Percentiles rank a stretch among this genome's conserved stretches.
phyloP scores from a whole-genome alignment of 805 yeast genomes.

The Sugiyamaella americana region DNA sequence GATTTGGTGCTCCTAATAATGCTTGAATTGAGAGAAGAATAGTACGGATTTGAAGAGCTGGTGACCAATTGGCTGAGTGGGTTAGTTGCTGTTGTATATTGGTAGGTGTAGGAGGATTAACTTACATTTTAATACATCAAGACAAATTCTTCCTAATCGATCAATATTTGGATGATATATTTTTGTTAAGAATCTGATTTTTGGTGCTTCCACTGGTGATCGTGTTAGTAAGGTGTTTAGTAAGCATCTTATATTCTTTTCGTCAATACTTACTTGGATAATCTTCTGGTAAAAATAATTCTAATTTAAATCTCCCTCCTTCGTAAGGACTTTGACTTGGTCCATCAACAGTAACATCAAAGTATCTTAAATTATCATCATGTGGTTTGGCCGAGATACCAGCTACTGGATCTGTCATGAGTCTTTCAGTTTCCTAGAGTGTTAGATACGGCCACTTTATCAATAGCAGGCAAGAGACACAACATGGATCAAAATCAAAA shows the following conservation, averaged over 20 bases:
- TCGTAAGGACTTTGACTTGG: constrained; percentile 91
- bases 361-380: constrained; percentile 88
- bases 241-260: neutral
- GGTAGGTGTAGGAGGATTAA: too few relatives aligned
- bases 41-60: constrained; percentile 93
- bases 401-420: constrained; percentile 91
- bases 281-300: constrained; percentile 88
- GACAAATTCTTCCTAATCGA: constrained; percentile 88
- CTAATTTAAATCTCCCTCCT: constrained; percentile 67
- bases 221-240: constrained; percentile 12
- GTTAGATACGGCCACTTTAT: too few relatives aligned
- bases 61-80: constrained; percentile 96
- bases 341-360: constrained; percentile 87
- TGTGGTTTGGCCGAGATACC: constrained; percentile 92
- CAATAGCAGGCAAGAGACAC: too few relatives aligned
- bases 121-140: constrained; percentile 76
- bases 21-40: constrained; percentile 89
- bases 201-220: constrained; percentile 76
- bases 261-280: constrained; percentile 55
- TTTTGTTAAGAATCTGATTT: constrained; percentile 85
- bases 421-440: constrained; percentile 79
- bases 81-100: too few relatives aligned
- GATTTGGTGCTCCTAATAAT: constrained; percentile 89
- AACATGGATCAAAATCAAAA: too few relatives aligned
- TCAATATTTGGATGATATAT: constrained; percentile 97